Percentiles rank a stretch among this genome's conserved stretches.
phyloP scores from a whole-genome alignment of 805 yeast genomes.

The Clavispora asparagi region DNA sequence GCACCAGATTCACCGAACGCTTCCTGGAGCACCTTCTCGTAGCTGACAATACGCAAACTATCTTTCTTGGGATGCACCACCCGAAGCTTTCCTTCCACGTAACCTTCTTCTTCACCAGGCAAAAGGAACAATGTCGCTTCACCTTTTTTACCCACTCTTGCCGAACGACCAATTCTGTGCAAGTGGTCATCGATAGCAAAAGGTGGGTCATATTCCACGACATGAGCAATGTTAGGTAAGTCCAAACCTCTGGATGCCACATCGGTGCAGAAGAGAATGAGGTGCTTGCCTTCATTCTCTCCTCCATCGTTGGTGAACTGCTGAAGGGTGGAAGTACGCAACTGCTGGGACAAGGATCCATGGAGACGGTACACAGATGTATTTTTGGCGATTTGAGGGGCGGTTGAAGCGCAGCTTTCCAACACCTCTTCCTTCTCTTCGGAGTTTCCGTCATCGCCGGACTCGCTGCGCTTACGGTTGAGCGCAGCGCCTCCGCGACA shows the following conservation, averaged over 20 bases:
- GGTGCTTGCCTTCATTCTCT: conserved; percentile 40
- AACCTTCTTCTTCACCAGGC: conserved; percentile 88
- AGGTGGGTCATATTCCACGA: conserved; percentile 93
- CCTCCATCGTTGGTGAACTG: conserved; percentile 45
- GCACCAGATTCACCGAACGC: conserved; percentile 39
- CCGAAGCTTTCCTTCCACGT: conserved; percentile 48
- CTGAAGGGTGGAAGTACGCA: conserved; percentile 71
- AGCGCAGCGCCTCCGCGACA: conserved; percentile 50
- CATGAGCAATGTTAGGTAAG: conserved; percentile 78
- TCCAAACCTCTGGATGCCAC: conserved; percentile 97
- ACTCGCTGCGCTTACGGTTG: conserved; percentile 23
- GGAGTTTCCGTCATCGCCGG: conserved; percentile 12
- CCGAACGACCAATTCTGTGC: conserved; percentile 96
- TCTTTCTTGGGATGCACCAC: conserved; percentile 37
- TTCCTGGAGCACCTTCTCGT: conserved; percentile 26
- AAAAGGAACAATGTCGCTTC: conserved; percentile 69
- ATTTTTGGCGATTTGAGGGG: conserved; percentile 46
- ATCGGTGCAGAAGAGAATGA: conserved; percentile 88
- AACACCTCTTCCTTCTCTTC: conserved; percentile 5
- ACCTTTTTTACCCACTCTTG: conserved; percentile 92
- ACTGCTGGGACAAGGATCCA: conserved; percentile 84
- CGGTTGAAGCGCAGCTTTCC: conserved; percentile 39
- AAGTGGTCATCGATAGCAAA: conserved; percentile 90
- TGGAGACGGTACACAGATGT: conserved; percentile 64
- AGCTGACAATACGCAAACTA: conserved; percentile 27